Evolutionary conservation across 148 eudicot species (phyloP).

Genomic region (Chenopodium berlandieri): DNA sequence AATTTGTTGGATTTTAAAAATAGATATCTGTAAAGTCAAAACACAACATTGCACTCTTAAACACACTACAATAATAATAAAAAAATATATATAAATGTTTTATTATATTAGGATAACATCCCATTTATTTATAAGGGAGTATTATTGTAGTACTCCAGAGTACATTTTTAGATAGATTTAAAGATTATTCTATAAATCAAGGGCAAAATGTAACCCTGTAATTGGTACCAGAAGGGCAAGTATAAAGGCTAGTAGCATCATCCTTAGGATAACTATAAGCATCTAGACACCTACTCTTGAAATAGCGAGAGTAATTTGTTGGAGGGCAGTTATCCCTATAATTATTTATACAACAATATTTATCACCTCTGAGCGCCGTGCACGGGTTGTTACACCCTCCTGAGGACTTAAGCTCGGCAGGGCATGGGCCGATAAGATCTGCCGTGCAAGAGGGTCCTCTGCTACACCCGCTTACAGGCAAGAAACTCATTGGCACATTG

Average conservation of each 20-base stretch:
- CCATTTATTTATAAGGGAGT: neutral
- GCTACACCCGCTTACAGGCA: slow-evolving; percentile 34
- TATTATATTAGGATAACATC: too few species aligned
- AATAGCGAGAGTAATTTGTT: slow-evolving; percentile 36
- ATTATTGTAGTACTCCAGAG: neutral
- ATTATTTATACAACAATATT: slow-evolving; percentile 37
- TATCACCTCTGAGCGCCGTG: slow-evolving; percentile 32
- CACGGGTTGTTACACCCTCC: slow-evolving; percentile 60
- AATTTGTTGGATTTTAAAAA: too few species aligned
- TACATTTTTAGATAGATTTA: neutral
- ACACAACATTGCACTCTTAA: too few species aligned
- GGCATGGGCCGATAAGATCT: slow-evolving; percentile 35
- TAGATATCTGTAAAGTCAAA: too few species aligned
- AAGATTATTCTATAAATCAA: neutral
- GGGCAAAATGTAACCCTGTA: slow-evolving; percentile 49
- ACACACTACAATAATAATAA: too few species aligned
- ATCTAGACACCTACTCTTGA: slow-evolving; percentile 37
- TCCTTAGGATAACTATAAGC: slow-evolving; percentile 54
- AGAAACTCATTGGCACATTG: slow-evolving; percentile 47
- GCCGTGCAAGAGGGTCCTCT: slow-evolving; percentile 25
- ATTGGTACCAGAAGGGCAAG: slow-evolving; percentile 46
- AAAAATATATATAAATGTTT: too few species aligned
- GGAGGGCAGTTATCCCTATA: slow-evolving; percentile 28
- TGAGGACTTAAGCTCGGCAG: slow-evolving; percentile 24
- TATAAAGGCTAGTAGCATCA: slow-evolving; percentile 40